phyloP scores from a whole-genome alignment of 148 eudicot species.

The Rhododendron ferrugineum region DNA sequence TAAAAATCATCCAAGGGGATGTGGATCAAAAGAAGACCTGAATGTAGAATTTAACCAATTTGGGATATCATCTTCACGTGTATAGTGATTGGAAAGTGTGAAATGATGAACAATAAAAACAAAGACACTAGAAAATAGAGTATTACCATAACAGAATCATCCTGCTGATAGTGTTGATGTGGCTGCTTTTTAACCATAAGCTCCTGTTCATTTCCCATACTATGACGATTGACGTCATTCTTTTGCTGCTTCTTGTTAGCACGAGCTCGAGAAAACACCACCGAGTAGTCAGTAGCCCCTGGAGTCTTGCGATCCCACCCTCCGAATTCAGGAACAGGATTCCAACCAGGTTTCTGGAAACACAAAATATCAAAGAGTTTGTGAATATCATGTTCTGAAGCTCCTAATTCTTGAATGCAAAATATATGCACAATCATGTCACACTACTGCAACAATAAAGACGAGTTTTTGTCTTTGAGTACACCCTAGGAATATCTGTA shows the following conservation, averaged over 20 bases:
- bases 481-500: not conserved
- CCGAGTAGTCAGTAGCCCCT: conserved; percentile 37
- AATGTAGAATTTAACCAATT: not conserved
- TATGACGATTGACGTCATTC: conserved; percentile 21
- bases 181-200: conserved; percentile 13
- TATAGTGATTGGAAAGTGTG: not conserved
- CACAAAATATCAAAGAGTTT: not conserved
- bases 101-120: not conserved
- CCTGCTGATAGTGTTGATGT: conserved; percentile 1
- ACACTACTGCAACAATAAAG: not conserved
- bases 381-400: not conserved
- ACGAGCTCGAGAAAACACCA: conserved; percentile 47
- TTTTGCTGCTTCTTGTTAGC: conserved; percentile 36
- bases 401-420: not conserved
- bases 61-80: not conserved
- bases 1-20: conserved; percentile 28
- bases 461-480: not conserved
- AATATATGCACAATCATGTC: not conserved
- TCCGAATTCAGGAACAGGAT: conserved; percentile 48
- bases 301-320: conserved; percentile 38
- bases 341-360: conserved; percentile 17
- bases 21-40: conserved; percentile 19
- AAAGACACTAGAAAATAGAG: not conserved
- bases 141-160: conserved; percentile 16
- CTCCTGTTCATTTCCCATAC: conserved; percentile 24